These are phyloP conservation scores for Globisporangium splendens DNA, from an alignment of 352 stramenopile genomes.

Conservation along the genomic window DNA sequence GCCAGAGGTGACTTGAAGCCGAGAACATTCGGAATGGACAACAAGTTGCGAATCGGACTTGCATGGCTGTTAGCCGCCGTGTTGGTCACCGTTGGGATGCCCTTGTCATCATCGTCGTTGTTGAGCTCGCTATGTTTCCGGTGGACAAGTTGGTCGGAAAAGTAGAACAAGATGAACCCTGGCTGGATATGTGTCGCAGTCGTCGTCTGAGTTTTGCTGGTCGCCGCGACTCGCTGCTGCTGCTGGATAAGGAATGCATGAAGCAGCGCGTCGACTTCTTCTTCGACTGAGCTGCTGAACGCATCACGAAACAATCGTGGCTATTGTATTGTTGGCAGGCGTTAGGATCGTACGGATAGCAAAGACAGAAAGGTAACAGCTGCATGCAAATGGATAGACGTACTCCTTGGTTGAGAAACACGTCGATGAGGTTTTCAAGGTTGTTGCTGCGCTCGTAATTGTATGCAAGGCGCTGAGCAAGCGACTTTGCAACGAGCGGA, in stretches of 20 bases:
- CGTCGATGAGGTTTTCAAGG: slow-evolving; percentile 23
- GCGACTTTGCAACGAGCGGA: slow-evolving; percentile 27
- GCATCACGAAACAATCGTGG: slow-evolving; percentile 33
- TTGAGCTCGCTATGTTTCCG: neutral
- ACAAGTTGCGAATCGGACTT: too few species aligned
- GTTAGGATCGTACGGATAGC: neutral
- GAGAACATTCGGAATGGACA: neutral
- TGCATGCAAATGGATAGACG: neutral
- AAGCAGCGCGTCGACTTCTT: slow-evolving; percentile 31
- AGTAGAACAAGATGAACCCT: slow-evolving; percentile 38
- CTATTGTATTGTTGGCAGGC: slow-evolving; percentile 9
- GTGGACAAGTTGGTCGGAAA: slow-evolving; percentile 14
- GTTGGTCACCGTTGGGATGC: neutral
- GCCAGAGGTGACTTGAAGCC: slow-evolving; percentile 9
- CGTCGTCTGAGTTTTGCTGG: neutral
- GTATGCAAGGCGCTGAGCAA: slow-evolving; percentile 32
- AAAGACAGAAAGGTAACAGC: neutral
- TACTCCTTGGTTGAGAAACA: slow-evolving; percentile 32
- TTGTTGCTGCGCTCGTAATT: slow-evolving; percentile 40
- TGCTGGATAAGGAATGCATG: slow-evolving; percentile 10
- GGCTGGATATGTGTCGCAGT: neutral
- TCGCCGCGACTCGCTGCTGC: neutral
- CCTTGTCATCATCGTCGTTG: neutral
- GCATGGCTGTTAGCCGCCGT: neutral
- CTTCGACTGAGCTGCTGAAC: slow-evolving; percentile 31